Evolutionary conservation across 2,329 filamentous ascomycete species (phyloP).

Genomic region (Albophoma yamanashiensis): DNA sequence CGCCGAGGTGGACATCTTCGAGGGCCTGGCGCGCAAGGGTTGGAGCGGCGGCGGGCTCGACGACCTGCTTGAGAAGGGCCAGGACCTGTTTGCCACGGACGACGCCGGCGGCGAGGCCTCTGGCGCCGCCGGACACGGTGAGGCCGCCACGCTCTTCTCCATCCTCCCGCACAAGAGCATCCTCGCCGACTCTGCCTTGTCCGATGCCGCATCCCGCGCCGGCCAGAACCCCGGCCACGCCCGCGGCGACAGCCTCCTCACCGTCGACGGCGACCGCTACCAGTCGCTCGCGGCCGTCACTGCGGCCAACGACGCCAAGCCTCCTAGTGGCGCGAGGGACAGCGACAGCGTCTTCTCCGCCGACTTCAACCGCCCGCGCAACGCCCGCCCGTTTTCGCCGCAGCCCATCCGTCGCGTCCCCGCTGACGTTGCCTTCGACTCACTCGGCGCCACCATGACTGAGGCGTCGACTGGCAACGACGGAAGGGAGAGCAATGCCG

Average conservation of each 20-base stretch:
- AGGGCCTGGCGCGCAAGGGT: constrained; percentile 54
- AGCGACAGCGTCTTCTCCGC: constrained; percentile 41
- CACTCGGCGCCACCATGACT: constrained; percentile 17
- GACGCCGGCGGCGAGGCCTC: constrained; percentile 21
- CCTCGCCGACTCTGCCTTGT: constrained; percentile 36
- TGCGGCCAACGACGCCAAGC: neutral
- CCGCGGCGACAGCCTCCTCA: constrained; percentile 43
- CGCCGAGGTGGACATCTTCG: constrained; percentile 61
- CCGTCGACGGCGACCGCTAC: constrained; percentile 39
- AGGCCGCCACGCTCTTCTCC: constrained; percentile 45
- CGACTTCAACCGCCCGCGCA: constrained; percentile 42
- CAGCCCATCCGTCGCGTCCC: constrained; percentile 34
- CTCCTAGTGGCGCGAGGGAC: constrained; percentile 15
- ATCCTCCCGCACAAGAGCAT: constrained; percentile 55
- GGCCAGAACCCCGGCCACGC: constrained; percentile 16
- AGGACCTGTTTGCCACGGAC: constrained; percentile 46
- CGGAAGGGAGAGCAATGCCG: neutral
- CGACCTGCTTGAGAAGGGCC: constrained; percentile 52
- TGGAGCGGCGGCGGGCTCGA: constrained; percentile 58
- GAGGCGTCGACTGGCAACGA: neutral
- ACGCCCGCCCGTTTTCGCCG: constrained; percentile 49
- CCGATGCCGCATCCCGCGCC: constrained; percentile 16
- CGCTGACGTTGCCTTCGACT: constrained; percentile 30
- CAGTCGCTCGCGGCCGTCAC: constrained; percentile 34
- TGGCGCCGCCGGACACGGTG: constrained; percentile 15